Evolutionary conservation across 2,329 filamentous ascomycete species (phyloP).

Genomic region (Aspergillus uvarum): DNA sequence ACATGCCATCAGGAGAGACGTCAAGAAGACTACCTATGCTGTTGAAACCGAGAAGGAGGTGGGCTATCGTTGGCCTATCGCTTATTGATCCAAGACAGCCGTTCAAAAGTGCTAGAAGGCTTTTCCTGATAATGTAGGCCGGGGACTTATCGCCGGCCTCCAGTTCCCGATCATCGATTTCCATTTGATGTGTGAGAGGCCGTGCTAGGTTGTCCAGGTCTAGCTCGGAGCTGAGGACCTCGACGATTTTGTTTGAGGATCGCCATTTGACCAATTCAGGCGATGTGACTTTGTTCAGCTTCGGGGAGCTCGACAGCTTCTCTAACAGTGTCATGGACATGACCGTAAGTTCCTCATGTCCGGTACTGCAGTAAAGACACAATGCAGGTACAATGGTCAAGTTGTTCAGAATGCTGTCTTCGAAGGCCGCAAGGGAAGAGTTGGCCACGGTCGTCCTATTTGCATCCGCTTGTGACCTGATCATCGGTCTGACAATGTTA

Average conservation of each 20-base stretch:
- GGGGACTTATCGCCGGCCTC: slow-evolving; percentile 67
- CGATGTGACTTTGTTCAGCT: slow-evolving; percentile 69
- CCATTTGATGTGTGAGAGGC: slow-evolving; percentile 68
- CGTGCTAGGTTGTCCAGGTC: slow-evolving; percentile 77
- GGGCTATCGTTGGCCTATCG: slow-evolving; percentile 80
- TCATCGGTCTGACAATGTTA: slow-evolving; percentile 77
- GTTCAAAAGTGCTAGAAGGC: slow-evolving; percentile 82
- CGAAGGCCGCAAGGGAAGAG: slow-evolving; percentile 79
- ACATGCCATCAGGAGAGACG: slow-evolving; percentile 66
- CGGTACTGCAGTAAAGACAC: slow-evolving; percentile 81
- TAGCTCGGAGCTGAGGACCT: slow-evolving; percentile 79
- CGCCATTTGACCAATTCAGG: slow-evolving; percentile 61
- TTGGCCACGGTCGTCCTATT: slow-evolving; percentile 66
- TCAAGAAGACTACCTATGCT: slow-evolving; percentile 71
- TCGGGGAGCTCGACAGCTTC: slow-evolving; percentile 80
- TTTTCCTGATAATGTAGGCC: slow-evolving; percentile 77
- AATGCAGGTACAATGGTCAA: slow-evolving; percentile 77
- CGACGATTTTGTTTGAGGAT: slow-evolving; percentile 79
- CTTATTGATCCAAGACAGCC: slow-evolving; percentile 73
- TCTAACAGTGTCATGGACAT: slow-evolving; percentile 79
- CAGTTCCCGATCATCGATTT: slow-evolving; percentile 66
- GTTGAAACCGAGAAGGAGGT: slow-evolving; percentile 83
- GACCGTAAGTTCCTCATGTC: slow-evolving; percentile 76
- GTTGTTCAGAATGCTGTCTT: slow-evolving; percentile 84
- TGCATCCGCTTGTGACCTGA: slow-evolving; percentile 65